phyloP scores from a whole-genome alignment of 2,329 filamentous ascomycete species.

The Ustulina deusta region DNA sequence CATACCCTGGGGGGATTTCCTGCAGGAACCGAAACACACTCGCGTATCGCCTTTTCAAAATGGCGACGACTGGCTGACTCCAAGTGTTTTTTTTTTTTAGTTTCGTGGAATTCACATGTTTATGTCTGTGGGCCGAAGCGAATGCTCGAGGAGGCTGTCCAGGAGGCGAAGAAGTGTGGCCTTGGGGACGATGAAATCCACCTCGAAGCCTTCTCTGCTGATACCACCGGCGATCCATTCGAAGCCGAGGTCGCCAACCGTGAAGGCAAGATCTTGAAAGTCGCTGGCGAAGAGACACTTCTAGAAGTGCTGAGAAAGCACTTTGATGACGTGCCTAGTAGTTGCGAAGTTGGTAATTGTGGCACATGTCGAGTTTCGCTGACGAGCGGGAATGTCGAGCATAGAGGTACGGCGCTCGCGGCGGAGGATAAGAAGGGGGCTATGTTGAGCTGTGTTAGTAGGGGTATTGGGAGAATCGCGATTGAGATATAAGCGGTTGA shows the following conservation, averaged over 20 bases:
- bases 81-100: background rate
- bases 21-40: background rate
- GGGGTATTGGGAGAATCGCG: conserved; percentile 62
- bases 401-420: conserved; percentile 61
- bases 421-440: conserved; percentile 58
- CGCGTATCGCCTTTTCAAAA: background rate
- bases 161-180: conserved; percentile 55
- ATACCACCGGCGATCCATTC: conserved; percentile 69
- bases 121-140: conserved; percentile 71
- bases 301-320: conserved; percentile 61
- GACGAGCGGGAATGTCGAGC: conserved; percentile 59
- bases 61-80: background rate
- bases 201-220: conserved; percentile 69
- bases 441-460: conserved; percentile 66
- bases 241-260: conserved; percentile 64
- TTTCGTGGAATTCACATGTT: conserved; percentile 67
- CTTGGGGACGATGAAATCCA: conserved; percentile 66
- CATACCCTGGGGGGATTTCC: background rate
- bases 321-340: conserved; percentile 58
- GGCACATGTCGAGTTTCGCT: conserved; percentile 63
- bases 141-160: conserved; percentile 65
- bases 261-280: conserved; percentile 56
- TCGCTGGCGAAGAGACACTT: conserved; percentile 62
- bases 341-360: conserved; percentile 67
- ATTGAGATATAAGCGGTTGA: conserved; percentile 59